Percentiles rank a stretch among this genome's conserved stretches.
phyloP scores from a whole-genome alignment of 177 flowering plant genomes.

The Tripterygium wilfordii region DNA sequence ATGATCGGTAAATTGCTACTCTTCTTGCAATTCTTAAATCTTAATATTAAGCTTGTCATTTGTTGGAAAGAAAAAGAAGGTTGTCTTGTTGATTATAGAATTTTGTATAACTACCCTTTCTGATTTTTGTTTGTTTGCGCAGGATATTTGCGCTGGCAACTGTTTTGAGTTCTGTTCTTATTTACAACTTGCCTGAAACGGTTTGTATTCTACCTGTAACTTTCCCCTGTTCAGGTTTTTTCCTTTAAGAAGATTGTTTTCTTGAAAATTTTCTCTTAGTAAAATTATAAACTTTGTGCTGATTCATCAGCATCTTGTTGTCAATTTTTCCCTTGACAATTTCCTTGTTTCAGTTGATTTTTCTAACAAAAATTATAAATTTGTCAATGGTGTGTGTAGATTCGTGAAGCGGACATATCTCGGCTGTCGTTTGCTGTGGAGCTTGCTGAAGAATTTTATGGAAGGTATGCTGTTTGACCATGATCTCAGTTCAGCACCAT shows the following conservation, averaged over 20 bases:
- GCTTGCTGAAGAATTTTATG: constrained; percentile 99
- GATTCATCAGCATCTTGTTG: too few relatives aligned
- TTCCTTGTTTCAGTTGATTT: neutral
- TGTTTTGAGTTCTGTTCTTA: constrained; percentile 93
- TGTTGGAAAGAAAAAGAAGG: too few relatives aligned
- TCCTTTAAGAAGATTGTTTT: too few relatives aligned
- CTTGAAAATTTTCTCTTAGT: too few relatives aligned
- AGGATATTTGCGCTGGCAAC: constrained; percentile 98
- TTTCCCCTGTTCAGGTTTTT: too few relatives aligned
- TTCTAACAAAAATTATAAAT: neutral
- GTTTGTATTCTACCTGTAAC: constrained; percentile 36
- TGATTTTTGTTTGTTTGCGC: constrained; percentile 15
- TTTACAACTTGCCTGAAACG: constrained; percentile 96
- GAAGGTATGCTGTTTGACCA: constrained; percentile 49
- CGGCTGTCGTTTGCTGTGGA: constrained; percentile 98
- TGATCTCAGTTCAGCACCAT: neutral
- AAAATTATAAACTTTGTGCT: too few relatives aligned
- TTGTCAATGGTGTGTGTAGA: constrained; percentile 33
- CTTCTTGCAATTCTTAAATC: constrained; percentile 5
- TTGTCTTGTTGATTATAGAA: neutral
- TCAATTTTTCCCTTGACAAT: neutral
- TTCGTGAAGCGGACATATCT: constrained; percentile 99
- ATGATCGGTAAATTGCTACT: constrained; percentile 63
- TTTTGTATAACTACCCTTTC: constrained; percentile 1
- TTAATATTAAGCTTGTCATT: too few relatives aligned